Evolutionary conservation across 257 asterid genomes (phyloP), one percentile per base, ranked within the genome.

Genomic region (Salvia splendens): DNA sequence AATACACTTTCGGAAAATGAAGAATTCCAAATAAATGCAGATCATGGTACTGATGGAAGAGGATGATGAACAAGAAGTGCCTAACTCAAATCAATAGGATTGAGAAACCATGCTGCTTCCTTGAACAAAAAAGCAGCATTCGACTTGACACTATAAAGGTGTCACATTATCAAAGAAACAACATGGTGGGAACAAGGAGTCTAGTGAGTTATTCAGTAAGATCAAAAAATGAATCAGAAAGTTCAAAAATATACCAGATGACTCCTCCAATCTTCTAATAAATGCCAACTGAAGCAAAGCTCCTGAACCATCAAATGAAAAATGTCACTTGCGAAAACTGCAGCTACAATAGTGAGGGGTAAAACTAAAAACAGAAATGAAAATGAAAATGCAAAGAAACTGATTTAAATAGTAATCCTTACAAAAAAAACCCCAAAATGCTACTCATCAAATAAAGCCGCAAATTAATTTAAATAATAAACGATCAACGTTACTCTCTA

Each of bases 191-290:
- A 33, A 5, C 1, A 3, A 5, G 12, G 49, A 30, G 45, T 12
- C 32, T 48, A 32, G 15, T 17, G 41, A 32, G 47, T 28, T 11
- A 61, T 41, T 12, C 28, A 50, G 51, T 61, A 41, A 40, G 16
- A 61, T 16, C 38, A 61, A 50, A 49, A 28, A 70, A 43, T 55
- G 33, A 68, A 9, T 20, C 6, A 68, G 63, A 36, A 20, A 68
- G 72, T 68, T 20, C 45, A 65, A 68, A 83, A 74, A 71, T 64
- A 30, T 83, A 89, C 96, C 95, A 59, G 80, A 73, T 77, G 95
- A 75, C 75, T 89, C 95, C 79, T 89, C 96, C 87, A 89, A 63
- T 80, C 76, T 85, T 66, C 83, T 62, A 64, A 89, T 89, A 75
- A 76, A 85, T 69, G 92, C 83, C 79, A 89, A 76, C 68, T 89